These are phyloP conservation scores for Ustilago loliicola DNA, from an alignment of 1,284 basidiomycete species.

Conservation along the genomic window DNA sequence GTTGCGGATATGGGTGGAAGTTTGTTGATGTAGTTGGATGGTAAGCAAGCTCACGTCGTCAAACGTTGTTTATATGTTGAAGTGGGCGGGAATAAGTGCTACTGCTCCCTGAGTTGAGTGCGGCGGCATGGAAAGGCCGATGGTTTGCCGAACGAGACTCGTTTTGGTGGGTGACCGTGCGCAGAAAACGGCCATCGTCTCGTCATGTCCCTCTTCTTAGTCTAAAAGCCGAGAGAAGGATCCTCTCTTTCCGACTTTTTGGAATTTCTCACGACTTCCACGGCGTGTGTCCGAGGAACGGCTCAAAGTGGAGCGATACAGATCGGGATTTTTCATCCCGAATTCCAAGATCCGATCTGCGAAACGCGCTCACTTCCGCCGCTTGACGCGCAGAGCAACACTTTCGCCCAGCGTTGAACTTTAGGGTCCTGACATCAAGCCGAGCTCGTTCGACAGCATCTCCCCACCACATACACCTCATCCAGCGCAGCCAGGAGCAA, in stretches of 20 bases:
- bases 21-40: not conserved
- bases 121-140: conserved; percentile 18
- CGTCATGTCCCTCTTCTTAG: not conserved
- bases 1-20: not conserved
- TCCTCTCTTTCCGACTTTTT: not conserved
- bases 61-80: conserved; percentile 11
- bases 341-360: not conserved
- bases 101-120: not conserved
- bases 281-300: not conserved
- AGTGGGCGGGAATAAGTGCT: conserved; percentile 3
- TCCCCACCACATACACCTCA: not conserved
- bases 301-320: not conserved
- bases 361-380: not conserved
- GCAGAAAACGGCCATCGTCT: not conserved
- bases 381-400: conserved; percentile 10
- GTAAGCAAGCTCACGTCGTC: not conserved
- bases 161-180: conserved; percentile 12
- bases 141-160: conserved; percentile 13
- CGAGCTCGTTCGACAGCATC: not conserved
- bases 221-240: not conserved
- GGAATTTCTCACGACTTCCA: not conserved
- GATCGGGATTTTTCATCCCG: not conserved
- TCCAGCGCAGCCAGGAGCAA: not conserved
- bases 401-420: not conserved
- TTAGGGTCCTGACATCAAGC: not conserved